Percentiles rank a stretch among this genome's conserved stretches.
Conservation (phyloP, 2,329 filamentous ascomycete species). For the Clarireedia monteithiana region DNA sequence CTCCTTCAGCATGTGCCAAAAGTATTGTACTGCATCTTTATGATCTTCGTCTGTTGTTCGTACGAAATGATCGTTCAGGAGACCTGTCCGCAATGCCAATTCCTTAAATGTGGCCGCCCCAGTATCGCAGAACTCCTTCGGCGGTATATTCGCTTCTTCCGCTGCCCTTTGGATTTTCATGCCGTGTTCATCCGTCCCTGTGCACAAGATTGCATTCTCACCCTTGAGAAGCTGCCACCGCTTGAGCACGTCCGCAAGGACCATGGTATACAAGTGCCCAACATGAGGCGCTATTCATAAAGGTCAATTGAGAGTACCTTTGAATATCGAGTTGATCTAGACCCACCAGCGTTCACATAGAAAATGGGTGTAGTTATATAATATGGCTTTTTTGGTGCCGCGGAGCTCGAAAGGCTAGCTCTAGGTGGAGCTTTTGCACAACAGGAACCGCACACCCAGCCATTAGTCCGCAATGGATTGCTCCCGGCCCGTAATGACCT, state of each 20-base stretch:
- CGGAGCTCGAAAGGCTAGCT: slow-evolving; percentile 15
- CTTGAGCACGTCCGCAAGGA: slow-evolving; percentile 85
- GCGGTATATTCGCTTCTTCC: slow-evolving; percentile 56
- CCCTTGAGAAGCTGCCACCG: slow-evolving; percentile 79
- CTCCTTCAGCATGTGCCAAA: slow-evolving; percentile 76
- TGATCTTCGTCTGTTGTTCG: slow-evolving; percentile 83
- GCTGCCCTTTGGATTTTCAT: slow-evolving; percentile 95
- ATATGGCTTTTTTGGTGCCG: slow-evolving; percentile 62
- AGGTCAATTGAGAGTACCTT: no score
- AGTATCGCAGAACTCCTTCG: slow-evolving; percentile 81
- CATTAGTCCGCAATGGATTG: slow-evolving; percentile 4
- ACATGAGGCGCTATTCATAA: slow-evolving; percentile 68
- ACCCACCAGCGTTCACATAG: slow-evolving; percentile 87
- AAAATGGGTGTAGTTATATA: slow-evolving; percentile 97
- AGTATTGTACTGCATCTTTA: slow-evolving; percentile 75
- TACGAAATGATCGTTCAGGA: slow-evolving; percentile 81
- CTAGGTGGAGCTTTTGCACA: slow-evolving; percentile 5
- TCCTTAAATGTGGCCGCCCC: slow-evolving; percentile 73
- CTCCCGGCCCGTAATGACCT: slow-evolving; percentile 11
- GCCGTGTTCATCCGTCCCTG: slow-evolving; percentile 94
- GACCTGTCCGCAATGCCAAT: slow-evolving; percentile 60
- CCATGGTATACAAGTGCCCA: slow-evolving; percentile 89
- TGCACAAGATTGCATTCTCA: slow-evolving; percentile 65
- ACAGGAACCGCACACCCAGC: slow-evolving; percentile 24
- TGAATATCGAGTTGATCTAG: not conserved